Evolutionary conservation across 306 rosid genomes (phyloP).

Genomic region (Prunus padus): DNA sequence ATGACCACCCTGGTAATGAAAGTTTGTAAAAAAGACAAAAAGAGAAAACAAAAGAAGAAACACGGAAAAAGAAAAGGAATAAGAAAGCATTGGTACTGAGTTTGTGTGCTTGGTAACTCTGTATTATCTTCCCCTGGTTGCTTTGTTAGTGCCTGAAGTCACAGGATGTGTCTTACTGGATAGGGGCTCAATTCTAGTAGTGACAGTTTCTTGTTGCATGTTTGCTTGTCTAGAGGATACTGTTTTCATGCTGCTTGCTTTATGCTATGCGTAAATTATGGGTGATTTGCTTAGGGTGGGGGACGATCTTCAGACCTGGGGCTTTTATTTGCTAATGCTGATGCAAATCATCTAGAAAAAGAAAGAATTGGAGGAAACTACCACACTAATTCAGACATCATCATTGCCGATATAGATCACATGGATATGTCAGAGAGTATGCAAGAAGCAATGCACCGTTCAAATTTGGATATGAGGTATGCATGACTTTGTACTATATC

Average conservation of each 20-base stretch:
- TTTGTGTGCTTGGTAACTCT: background rate
- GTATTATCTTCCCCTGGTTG: background rate
- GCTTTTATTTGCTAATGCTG: slow-evolving; percentile 81
- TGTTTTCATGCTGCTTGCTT: slow-evolving; percentile 2
- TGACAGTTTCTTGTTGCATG: slow-evolving; percentile 7
- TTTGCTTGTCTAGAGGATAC: slow-evolving; percentile 6
- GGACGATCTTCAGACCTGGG: slow-evolving; percentile 83
- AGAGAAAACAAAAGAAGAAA: too few species aligned
- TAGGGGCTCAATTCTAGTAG: slow-evolving; percentile 9
- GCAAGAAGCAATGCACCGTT: slow-evolving; percentile 99
- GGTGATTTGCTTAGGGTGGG: slow-evolving; percentile 60
- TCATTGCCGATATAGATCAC: slow-evolving; percentile 62
- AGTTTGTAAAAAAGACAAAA: background rate
- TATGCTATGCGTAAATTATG: slow-evolving; percentile 25
- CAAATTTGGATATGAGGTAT: slow-evolving; percentile 94
- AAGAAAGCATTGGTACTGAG: background rate
- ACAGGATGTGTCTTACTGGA: background rate
- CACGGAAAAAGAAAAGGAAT: background rate
- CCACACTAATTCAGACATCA: slow-evolving; percentile 35
- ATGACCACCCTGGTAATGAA: background rate
- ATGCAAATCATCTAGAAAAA: slow-evolving; percentile 58
- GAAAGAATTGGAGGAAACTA: slow-evolving; percentile 57
- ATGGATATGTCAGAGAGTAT: slow-evolving; percentile 97
- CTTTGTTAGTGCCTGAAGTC: background rate
- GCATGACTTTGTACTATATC: slow-evolving; percentile 39